phyloP scores from a whole-genome alignment of 345 rosid genomes.

The Syzygium grande region DNA sequence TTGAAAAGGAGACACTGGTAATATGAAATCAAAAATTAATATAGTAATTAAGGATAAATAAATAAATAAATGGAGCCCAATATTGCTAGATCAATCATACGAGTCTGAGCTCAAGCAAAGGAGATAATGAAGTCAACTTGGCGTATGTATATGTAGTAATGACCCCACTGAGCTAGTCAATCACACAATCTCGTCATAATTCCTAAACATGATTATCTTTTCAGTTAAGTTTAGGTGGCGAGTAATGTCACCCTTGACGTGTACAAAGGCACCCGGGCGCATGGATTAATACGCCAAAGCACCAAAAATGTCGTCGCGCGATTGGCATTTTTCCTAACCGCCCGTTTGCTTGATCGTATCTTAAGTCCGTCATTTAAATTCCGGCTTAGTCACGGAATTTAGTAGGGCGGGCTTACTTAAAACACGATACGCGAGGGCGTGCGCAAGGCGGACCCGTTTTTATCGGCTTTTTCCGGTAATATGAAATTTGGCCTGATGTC shows the following conservation, averaged over 20 bases:
- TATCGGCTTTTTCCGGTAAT: neutral
- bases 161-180: neutral
- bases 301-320: neutral
- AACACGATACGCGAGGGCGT: neutral
- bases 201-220: neutral
- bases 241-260: neutral
- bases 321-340: neutral
- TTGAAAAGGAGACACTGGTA: neutral
- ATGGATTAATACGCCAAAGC: neutral
- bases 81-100: neutral
- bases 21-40: neutral
- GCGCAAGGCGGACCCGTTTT: neutral
- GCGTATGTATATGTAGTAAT: neutral
- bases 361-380: neutral
- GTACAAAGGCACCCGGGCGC: neutral
- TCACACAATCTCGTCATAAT: neutral
- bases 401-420: neutral
- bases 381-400: neutral
- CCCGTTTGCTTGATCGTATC: neutral
- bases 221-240: neutral
- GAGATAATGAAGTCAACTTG: neutral
- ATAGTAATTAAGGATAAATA: neutral
- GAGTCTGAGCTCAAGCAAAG: neutral
- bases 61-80: neutral
- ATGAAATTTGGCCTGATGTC: neutral